Evolutionary conservation across 495 filamentous ascomycete species (phyloP), one percentile per base, ranked within the genome.

Genomic region (Penicillium lagena): DNA sequence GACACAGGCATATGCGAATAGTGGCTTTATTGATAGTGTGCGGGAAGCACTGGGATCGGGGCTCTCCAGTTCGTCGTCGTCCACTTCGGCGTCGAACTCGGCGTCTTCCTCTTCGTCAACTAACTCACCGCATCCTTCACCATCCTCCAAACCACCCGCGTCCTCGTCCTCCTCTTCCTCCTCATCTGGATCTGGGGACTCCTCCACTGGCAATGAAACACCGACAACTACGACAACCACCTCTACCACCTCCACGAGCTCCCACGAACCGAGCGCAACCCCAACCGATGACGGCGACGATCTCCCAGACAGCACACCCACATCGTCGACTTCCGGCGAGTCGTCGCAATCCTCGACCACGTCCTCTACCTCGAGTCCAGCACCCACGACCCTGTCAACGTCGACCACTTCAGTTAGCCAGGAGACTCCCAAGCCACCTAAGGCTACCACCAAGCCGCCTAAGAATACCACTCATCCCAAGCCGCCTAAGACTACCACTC

Each of bases 1-100:
- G 50, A 76, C 64, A 10, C 79, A 83, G 64, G 78, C 76, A 1
- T 78, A 76, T 52, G 62, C 56, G 29, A 86, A 86, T 55, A 7
- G 49, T 8, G 80, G 80, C 7, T 82, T 81, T 54, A 58, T 86
- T 48, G 59, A 63, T 28, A 55, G 52, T 29, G 59, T 80, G 15
- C 44, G 39, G n/a, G 43, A 56, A 28, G 54, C 58, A 14, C 42
- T 70, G 12, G 52, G 45, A 14, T 29, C 51, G 49, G 56, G 37
- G 43, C 40, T 40, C 40, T 60, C 59, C 54, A 53, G 56, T 61
- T 56, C 58, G 58, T 58, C 54, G 54, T 56, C 57, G 57, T 45
- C 54, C 42, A 52, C 35, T 45, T 36, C 55, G 58, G 58, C 55
- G 59, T 60, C 56, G 57, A 47, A 54, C 46, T 41, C 57, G 51